Evolutionary conservation across 2,329 filamentous ascomycete genomes (phyloP).

Genomic region (Diaporthe velutina): DNA sequence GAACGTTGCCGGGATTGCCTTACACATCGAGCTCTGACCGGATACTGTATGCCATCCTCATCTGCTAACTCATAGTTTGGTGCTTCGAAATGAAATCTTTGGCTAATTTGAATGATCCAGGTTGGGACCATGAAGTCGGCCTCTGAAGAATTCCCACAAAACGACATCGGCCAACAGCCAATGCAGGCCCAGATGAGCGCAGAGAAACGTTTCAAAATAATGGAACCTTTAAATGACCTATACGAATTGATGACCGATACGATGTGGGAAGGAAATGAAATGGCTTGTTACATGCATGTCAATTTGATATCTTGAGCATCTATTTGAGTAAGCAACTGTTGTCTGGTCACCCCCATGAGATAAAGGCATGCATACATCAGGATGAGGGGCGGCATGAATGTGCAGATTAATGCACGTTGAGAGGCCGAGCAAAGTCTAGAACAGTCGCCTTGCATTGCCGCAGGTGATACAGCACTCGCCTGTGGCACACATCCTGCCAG

Average conservation of each 20-base stretch:
- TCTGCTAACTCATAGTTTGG: background rate
- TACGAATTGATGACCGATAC: background rate
- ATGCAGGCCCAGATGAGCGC: background rate
- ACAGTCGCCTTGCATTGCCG: background rate
- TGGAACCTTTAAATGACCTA: background rate
- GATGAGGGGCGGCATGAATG: background rate
- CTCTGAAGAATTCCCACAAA: background rate
- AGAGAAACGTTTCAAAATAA: background rate
- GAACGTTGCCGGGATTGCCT: background rate
- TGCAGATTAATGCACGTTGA: background rate
- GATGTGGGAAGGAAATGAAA: background rate
- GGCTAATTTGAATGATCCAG: background rate
- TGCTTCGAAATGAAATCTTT: background rate
- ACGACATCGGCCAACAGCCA: background rate
- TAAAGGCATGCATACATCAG: background rate
- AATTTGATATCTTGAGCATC: background rate
- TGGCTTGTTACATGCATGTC: background rate
- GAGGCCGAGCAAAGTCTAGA: conserved; percentile 2
- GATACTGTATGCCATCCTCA: background rate
- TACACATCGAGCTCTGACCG: background rate
- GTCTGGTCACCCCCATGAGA: background rate
- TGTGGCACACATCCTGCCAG: background rate
- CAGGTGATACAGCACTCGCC: background rate
- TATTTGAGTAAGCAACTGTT: background rate
- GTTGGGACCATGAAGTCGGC: background rate